Percentiles rank a stretch among this genome's conserved stretches.
phyloP scores from a whole-genome alignment of 2,329 filamentous ascomycete genomes.

The Fusarium pilosicola region DNA sequence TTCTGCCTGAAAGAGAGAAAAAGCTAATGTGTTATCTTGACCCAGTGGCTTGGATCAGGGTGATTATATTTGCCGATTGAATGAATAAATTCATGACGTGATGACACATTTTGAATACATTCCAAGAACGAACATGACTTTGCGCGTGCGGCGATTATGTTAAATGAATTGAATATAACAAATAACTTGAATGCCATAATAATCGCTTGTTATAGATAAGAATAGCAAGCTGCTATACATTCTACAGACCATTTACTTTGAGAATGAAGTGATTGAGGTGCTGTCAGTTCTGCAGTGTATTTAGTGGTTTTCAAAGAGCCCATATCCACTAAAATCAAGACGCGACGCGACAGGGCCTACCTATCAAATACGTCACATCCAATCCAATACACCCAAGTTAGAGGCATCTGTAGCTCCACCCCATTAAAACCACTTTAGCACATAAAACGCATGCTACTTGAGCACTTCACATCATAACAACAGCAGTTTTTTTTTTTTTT shows the following conservation, averaged over 20 bases:
- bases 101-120: neutral
- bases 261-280: neutral
- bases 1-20: no score
- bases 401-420: neutral
- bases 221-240: neutral
- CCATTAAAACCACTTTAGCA: conserved; percentile 30
- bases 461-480: conserved; percentile 20
- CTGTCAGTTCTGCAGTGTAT: neutral
- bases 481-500: neutral
- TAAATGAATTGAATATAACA: neutral
- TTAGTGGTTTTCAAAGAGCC: neutral
- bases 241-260: neutral
- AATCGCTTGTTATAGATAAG: neutral
- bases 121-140: neutral
- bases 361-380: conserved; percentile 25
- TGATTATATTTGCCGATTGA: no score
- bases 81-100: neutral
- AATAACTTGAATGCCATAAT: neutral
- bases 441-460: neutral
- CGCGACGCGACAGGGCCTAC: conserved; percentile 14
- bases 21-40: no score
- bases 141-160: neutral
- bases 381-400: neutral
- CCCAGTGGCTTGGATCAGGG: no score
- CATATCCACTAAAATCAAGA: conserved; percentile 7